phyloP scores from a whole-genome alignment of 192 early-diverging fungal genomes.

The Rhizoclosmatium globosum region DNA sequence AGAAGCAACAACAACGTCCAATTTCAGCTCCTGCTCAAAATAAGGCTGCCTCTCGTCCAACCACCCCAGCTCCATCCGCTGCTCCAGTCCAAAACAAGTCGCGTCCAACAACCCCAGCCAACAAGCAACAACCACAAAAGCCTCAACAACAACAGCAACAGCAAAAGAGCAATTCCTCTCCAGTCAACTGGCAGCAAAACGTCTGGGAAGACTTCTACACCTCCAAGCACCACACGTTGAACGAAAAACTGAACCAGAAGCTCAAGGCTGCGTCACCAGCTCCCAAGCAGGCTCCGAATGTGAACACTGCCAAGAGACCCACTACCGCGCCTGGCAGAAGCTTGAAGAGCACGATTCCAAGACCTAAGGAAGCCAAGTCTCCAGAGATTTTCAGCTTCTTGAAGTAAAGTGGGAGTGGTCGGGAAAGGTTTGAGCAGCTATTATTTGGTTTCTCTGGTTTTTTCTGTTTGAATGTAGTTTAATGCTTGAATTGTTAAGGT shows the following conservation, averaged over 20 bases:
- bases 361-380: conserved; percentile 19
- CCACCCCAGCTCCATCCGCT: background rate
- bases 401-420: background rate
- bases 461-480: too few relatives aligned
- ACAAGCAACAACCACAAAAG: background rate
- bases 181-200: conserved; percentile 21
- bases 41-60: background rate
- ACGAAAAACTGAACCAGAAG: background rate
- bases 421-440: too few relatives aligned
- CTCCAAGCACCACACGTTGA: conserved; percentile 12
- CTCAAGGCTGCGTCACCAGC: background rate
- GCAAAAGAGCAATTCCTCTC: background rate
- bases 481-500: too few relatives aligned
- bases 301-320: conserved; percentile 7
- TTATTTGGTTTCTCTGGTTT: too few relatives aligned
- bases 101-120: background rate
- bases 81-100: background rate
- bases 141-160: background rate
- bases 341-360: conserved; percentile 22
- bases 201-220: conserved; percentile 36
- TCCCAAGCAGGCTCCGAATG: conserved; percentile 4
- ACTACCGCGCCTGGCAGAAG: background rate
- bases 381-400: conserved; percentile 27
- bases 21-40: background rate
- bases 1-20: background rate